Evolutionary conservation across 2,329 filamentous ascomycete species (phyloP), one percentile per base, ranked within the genome.

Genomic region (Colletotrichum phormii): DNA sequence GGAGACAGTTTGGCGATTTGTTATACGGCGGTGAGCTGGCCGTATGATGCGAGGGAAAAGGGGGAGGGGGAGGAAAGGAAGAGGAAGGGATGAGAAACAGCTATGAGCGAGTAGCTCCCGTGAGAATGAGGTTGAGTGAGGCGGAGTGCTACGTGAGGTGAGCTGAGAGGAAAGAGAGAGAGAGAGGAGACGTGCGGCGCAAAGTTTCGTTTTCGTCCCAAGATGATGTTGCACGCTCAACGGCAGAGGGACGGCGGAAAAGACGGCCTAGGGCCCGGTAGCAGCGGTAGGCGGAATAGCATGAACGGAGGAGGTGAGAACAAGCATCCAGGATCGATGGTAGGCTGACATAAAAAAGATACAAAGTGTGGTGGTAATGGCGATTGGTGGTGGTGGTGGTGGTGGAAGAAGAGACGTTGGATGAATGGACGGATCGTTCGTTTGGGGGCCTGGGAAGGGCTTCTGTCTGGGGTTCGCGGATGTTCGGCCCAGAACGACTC

Each of bases 151-250:
- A 33, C 11, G 33, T 53, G 29, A 68, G 69, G n/a, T 63, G 24
- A 46, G 31, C 54, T 53, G 26, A 71, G 31, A 55, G 18, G 26
- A 54, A 24, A 54, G 26, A 24, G 31, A 24, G 42, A 35, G 18
- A 22, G 24, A 57, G 66, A 61, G 66, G 66, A 72, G 70, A 70
- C 70, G 66, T 72, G 70, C 70, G 70, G 60, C 55, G 55, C 70
- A 72, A 62, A 65, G 70, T 72, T 72, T 72, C 70, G 70, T 70
- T 72, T 72, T 70, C 70, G 70, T 72, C 70, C 61, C 60, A 72
- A 70, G 59, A 24, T 59, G 42, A 49, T 42, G 13, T 35, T 53
- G 58, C 26, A 57, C 59, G 15, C 49, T 57, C 66, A 57, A 63
- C 33, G 66, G 66, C 57, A 42, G 46, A 51, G 22, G 33, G 46